phyloP scores from a whole-genome alignment of 306 rosid genomes.

The Geum urbanum region DNA sequence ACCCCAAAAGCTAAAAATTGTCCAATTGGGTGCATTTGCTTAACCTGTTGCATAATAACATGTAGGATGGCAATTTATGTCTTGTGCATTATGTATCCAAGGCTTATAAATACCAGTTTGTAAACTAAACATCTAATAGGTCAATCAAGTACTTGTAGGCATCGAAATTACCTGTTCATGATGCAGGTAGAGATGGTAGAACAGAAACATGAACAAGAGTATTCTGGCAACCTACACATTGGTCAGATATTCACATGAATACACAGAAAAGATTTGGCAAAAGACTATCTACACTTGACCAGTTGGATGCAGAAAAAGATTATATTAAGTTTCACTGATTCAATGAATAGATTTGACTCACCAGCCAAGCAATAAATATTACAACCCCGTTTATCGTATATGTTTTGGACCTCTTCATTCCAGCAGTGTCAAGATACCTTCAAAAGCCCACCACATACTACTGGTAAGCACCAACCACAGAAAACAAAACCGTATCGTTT shows the following conservation, averaged over 20 bases:
- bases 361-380: slow-evolving; percentile 94
- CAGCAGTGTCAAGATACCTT: slow-evolving; percentile 95
- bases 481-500: neutral
- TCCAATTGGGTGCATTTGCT: slow-evolving; percentile 59
- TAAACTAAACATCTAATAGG: neutral
- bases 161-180: slow-evolving; percentile 61
- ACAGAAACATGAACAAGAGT: slow-evolving; percentile 70
- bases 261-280: slow-evolving; percentile 7
- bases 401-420: slow-evolving; percentile 80
- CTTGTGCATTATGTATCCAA: neutral
- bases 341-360: slow-evolving; percentile 31
- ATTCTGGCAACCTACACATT: slow-evolving; percentile 84
- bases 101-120: neutral
- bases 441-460: slow-evolving; percentile 22
- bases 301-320: neutral
- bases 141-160: slow-evolving; percentile 1
- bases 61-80: neutral
- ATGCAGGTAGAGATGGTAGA: slow-evolving; percentile 85
- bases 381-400: slow-evolving; percentile 85
- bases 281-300: neutral
- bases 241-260: slow-evolving; percentile 17
- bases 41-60: slow-evolving; percentile 46
- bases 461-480: slow-evolving; percentile 17
- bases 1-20: slow-evolving; percentile 53
- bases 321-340: neutral